Conservation (phyloP, 306 rosid species). For the Delonix regia region DNA sequence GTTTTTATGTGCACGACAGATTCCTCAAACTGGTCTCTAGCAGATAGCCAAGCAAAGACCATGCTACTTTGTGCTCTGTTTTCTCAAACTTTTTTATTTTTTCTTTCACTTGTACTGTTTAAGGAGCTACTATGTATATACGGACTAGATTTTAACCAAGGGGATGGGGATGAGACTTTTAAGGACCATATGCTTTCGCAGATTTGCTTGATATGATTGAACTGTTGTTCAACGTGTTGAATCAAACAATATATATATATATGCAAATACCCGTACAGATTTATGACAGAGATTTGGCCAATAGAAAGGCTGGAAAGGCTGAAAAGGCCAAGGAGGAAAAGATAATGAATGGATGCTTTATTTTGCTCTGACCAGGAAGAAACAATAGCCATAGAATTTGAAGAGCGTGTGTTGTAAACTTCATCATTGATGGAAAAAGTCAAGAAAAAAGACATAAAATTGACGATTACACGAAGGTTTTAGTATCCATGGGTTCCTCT, state of each 20-base stretch:
- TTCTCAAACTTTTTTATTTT: background rate
- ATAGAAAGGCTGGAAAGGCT: constrained; percentile 15
- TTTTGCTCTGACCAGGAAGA: constrained; percentile 33
- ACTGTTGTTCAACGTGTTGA: constrained; percentile 17
- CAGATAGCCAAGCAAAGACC: background rate
- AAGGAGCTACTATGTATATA: constrained; percentile 4
- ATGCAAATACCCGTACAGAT: constrained; percentile 20
- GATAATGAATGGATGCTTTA: constrained; percentile 26
- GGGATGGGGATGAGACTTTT: background rate
- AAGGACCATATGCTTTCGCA: constrained; percentile 23
- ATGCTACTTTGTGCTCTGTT: background rate
- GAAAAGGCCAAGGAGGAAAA: background rate
- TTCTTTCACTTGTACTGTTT: constrained; percentile 18
- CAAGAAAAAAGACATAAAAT: constrained; percentile 41
- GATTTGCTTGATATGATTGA: constrained; percentile 30
- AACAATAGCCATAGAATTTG: constrained; percentile 25
- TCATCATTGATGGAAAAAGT: constrained; percentile 39
- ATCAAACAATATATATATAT: constrained; percentile 2
- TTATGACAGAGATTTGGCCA: constrained; percentile 41
- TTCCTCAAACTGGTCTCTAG: constrained; percentile 18
- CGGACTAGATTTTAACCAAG: constrained; percentile 1
- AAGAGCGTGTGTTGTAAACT: constrained; percentile 34
- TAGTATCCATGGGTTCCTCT: constrained; percentile 30
- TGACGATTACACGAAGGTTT: constrained; percentile 30
- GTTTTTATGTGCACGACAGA: constrained; percentile 25